Conservation (phyloP, 2,329 filamentous ascomycete genomes). For the Emmonsiellopsis sp. region DNA sequence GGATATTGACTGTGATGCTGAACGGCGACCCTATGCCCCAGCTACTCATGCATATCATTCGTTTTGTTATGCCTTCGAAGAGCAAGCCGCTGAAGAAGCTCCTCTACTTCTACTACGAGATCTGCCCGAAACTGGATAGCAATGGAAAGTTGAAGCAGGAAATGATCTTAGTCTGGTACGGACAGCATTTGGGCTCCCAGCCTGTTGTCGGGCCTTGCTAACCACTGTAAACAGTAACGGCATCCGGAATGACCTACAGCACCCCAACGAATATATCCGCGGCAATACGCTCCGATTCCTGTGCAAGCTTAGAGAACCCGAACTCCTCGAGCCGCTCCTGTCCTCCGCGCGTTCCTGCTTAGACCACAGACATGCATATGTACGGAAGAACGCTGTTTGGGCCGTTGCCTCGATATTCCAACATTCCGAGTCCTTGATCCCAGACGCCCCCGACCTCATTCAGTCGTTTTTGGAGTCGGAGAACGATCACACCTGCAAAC, state of each 20-base stretch:
- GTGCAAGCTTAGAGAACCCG: conserved; percentile 88
- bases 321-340: conserved; percentile 91
- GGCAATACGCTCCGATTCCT: conserved; percentile 98
- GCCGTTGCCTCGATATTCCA: conserved; percentile 86
- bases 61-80: conserved; percentile 98
- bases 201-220: background rate
- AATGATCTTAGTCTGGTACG: conserved; percentile 96
- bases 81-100: conserved; percentile 96
- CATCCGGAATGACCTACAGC: conserved; percentile 93
- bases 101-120: conserved; percentile 98
- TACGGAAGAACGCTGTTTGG: conserved; percentile 96
- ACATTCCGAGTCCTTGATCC: conserved; percentile 84
- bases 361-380: conserved; percentile 93
- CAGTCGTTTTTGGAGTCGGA: conserved; percentile 82
- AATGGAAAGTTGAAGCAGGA: conserved; percentile 96
- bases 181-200: conserved; percentile 12
- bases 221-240: conserved; percentile 60
- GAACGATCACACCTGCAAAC: conserved; percentile 91
- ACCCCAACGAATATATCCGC: conserved; percentile 95
- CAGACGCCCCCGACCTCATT: conserved; percentile 88
- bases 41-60: conserved; percentile 98
- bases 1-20: conserved; percentile 92
- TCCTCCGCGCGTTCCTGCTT: conserved; percentile 87
- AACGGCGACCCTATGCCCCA: conserved; percentile 95
- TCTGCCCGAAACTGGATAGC: conserved; percentile 90